A percentile compares a stretch with the other conserved stretches of the same genome.
phyloP scores from a whole-genome alignment of 768 basidiomycete genomes.

The Macrolepiota dolichaula region DNA sequence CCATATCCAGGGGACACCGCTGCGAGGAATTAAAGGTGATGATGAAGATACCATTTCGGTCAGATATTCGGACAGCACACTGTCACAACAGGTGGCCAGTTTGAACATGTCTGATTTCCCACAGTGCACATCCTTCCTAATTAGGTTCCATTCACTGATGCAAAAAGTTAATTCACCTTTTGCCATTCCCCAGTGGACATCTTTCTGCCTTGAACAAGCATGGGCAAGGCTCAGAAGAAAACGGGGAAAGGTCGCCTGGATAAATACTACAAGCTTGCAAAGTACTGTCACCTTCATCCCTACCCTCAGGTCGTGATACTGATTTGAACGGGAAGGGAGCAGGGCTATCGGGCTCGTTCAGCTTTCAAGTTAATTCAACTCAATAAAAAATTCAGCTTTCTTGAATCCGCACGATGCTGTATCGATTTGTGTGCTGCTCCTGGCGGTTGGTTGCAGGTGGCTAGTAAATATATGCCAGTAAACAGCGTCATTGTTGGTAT shows the following conservation, averaged over 20 bases:
- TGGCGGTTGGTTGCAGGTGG: constrained; percentile 98
- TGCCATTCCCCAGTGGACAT: neutral
- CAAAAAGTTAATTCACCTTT: constrained; percentile 4
- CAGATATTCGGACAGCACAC: too few species aligned
- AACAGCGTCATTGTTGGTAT: constrained; percentile 89
- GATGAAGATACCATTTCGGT: constrained; percentile 13
- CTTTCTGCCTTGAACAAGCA: constrained; percentile 21
- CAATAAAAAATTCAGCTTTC: constrained; percentile 95
- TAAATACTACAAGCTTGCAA: constrained; percentile 96
- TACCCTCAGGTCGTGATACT: constrained; percentile 5
- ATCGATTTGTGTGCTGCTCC: constrained; percentile 99
- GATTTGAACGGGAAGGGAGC: constrained; percentile 61
- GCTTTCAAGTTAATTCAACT: constrained; percentile 99
- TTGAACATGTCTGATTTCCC: constrained; percentile 7
- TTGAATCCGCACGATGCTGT: constrained; percentile 85
- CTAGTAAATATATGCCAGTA: constrained; percentile 94
- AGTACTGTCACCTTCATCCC: constrained; percentile 39
- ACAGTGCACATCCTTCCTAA: neutral
- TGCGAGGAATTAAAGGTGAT: constrained; percentile 23
- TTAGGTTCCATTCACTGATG: neutral
- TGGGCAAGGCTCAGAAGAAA: constrained; percentile 89
- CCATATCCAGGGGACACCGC: constrained; percentile 31
- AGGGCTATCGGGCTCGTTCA: constrained; percentile 98
- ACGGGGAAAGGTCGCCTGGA: constrained; percentile 94
- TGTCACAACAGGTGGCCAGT: too few species aligned